phyloP scores from a whole-genome alignment of 1,284 basidiomycete genomes.

The Trichosporon sp. region DNA sequence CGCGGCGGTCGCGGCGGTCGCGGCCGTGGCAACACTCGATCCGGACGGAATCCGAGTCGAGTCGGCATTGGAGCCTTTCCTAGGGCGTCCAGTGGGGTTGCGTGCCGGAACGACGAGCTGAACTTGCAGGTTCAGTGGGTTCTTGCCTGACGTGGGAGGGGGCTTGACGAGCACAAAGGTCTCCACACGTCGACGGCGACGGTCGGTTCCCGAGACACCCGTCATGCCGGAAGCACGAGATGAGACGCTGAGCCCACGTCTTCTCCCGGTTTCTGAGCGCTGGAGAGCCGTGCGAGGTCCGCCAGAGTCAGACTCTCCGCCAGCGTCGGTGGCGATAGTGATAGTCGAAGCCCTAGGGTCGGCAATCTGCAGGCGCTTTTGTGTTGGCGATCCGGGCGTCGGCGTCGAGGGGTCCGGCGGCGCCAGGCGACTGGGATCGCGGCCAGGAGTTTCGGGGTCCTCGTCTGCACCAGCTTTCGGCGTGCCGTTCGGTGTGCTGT shows the following conservation, averaged over 20 bases:
- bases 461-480: neutral
- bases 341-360: neutral
- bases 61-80: slow-evolving; percentile 5
- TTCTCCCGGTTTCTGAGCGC: slow-evolving; percentile 5
- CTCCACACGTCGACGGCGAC: slow-evolving; percentile 49
- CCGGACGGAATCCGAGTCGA: neutral
- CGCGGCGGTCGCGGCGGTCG: neutral
- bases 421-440: neutral
- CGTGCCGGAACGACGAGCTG: slow-evolving; percentile 62
- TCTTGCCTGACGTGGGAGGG: slow-evolving; percentile 66
- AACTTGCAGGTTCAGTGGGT: slow-evolving; percentile 87
- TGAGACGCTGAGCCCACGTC: slow-evolving; percentile 11
- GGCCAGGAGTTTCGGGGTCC: neutral
- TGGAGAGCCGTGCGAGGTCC: neutral
- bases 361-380: slow-evolving; percentile 9
- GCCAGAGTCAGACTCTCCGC: slow-evolving; percentile 1
- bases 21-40: neutral
- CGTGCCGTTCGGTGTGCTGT: neutral
- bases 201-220: neutral
- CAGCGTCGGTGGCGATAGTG: neutral
- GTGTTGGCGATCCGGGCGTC: neutral
- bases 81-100: neutral
- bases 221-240: neutral
- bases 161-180: slow-evolving; percentile 58
- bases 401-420: slow-evolving; percentile 1